A percentile compares a stretch with the other conserved stretches of the same genome.
Conservation (phyloP, 2,329 filamentous ascomycete species). For the Colletotrichum eleusines region DNA sequence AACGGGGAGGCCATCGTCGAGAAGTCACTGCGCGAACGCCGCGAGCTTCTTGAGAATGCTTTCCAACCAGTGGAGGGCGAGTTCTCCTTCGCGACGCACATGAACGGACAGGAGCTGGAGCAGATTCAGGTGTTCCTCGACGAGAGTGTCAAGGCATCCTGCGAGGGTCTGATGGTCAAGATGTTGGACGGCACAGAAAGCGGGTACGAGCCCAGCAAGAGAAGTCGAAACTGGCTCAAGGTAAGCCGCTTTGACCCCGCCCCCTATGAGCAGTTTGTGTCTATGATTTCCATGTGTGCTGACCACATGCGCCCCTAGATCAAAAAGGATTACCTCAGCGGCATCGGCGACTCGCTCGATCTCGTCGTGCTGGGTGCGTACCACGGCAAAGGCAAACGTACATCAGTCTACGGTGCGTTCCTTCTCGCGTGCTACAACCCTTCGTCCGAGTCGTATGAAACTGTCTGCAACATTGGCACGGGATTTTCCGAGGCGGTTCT, state of each 20-base stretch:
- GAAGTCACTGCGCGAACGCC: slow-evolving; percentile 85
- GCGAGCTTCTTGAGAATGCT: slow-evolving; percentile 78
- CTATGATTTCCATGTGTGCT: slow-evolving; percentile 18
- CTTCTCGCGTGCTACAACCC: slow-evolving; percentile 94
- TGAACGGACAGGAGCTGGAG: slow-evolving; percentile 89
- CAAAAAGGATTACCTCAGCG: slow-evolving; percentile 97
- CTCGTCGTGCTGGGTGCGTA: slow-evolving; percentile 96
- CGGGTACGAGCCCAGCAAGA: slow-evolving; percentile 95
- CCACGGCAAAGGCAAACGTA: slow-evolving; percentile 93
- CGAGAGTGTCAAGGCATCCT: slow-evolving; percentile 94
- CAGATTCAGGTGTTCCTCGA: slow-evolving; percentile 94
- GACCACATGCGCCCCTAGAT: slow-evolving; percentile 64
- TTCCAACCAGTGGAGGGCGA: slow-evolving; percentile 88
- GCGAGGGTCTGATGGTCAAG: slow-evolving; percentile 99
- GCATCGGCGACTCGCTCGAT: slow-evolving; percentile 94
- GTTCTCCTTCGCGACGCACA: slow-evolving; percentile 88
- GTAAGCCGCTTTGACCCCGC: slow-evolving; percentile 56
- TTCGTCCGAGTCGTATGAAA: slow-evolving; percentile 85
- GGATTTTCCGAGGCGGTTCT: slow-evolving; percentile 96
- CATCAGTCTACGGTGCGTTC: slow-evolving; percentile 95
- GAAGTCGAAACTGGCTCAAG: slow-evolving; percentile 98
- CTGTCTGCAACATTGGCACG: slow-evolving; percentile 97
- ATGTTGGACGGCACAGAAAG: slow-evolving; percentile 96
- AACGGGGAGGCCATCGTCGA: slow-evolving; percentile 92
- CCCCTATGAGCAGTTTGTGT: not conserved